Base-by-base conservation (phyloP, 2,329 filamentous ascomycete genomes). In the Colletotrichum aenigma region DNA sequence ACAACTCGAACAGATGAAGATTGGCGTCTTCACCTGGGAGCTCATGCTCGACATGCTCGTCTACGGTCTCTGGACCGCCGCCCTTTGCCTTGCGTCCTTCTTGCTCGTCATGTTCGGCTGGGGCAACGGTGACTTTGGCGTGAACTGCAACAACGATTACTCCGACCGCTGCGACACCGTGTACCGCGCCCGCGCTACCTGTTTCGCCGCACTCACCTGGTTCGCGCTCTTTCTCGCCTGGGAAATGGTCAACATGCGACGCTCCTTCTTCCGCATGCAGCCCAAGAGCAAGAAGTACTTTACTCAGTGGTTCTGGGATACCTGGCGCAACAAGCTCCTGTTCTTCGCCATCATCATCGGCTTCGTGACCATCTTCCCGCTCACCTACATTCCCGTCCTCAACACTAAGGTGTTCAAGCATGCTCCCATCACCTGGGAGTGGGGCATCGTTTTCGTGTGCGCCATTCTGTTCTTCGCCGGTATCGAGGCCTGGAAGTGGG, bases 161-260 rank as follows among this genome's bases (percentile, higher is more conserved):
- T 86, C 83, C 15, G 79, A 84, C 0, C 82, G 82, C 8, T 94
- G 93, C 81, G 87, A 90, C 55, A 87, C 89, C 0, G 91, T 94
- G 7, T 94, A 93, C 87, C 91, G 92, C 18, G 93, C 93, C 2
- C 92, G 94, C 8, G 92, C 93, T 0, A 94, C 93, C 1, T 93
- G 91, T 7, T 95, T 95, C 81, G 92, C 92, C 21, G 93, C 90
- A 77, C 86, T 95, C 71, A 95, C 93, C 2, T 95, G 93, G 93
- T 93, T 92, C 74, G 92, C 93, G 0, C 88, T 95, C 28, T 94
- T 95, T 86, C 88, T 94, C 12, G 94, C 93, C 0, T 95, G 93
- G 94, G 93, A 95, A 80, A 93, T 94, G 89, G 87, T 94, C 75
- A 88, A 94, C 77, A 89, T 94, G 86, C 91, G 93, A 30, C 90